Conservation (phyloP, 805 yeast genomes). For the Myxozyma sirexii region DNA sequence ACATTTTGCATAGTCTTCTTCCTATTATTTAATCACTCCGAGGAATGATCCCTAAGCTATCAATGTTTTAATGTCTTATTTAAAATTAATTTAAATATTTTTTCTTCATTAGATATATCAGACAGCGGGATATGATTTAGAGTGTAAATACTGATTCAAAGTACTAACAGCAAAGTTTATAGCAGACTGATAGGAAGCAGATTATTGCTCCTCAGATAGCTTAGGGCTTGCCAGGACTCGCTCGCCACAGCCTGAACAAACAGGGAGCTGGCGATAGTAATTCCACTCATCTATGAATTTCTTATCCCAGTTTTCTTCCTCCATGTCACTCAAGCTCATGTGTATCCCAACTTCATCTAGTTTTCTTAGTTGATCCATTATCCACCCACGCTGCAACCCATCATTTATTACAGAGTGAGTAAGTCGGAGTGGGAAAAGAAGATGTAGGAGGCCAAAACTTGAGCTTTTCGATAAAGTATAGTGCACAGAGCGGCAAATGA, state of each 20-base stretch:
- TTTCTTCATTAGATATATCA: too few relatives aligned
- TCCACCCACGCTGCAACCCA: slow-evolving; percentile 16
- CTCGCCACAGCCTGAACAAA: slow-evolving; percentile 22
- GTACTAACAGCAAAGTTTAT: too few relatives aligned
- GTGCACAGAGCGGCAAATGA: slow-evolving; percentile 11
- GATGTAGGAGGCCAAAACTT: neutral
- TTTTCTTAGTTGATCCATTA: slow-evolving; percentile 5
- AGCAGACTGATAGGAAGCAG: neutral
- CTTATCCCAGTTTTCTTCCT: neutral
- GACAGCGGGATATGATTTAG: too few relatives aligned
- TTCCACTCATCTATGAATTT: slow-evolving; percentile 2
- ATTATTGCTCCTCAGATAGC: neutral
- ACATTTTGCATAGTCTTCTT: too few relatives aligned
- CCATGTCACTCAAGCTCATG: neutral
- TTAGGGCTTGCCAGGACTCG: neutral
- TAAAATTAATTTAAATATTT: too few relatives aligned
- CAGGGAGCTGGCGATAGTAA: neutral
- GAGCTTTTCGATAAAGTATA: neutral
- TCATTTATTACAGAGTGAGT: slow-evolving; percentile 2
- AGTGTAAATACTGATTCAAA: too few relatives aligned
- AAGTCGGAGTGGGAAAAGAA: slow-evolving; percentile 4
- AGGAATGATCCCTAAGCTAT: too few relatives aligned
- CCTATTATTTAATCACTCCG: too few relatives aligned
- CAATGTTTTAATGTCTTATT: too few relatives aligned
- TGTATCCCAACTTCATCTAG: slow-evolving; percentile 9